A percentile compares a stretch with the other conserved stretches of the same genome.
phyloP scores from a whole-genome alignment of 176 grass and related monocot genomes.

The Thinopyrum elongatum region DNA sequence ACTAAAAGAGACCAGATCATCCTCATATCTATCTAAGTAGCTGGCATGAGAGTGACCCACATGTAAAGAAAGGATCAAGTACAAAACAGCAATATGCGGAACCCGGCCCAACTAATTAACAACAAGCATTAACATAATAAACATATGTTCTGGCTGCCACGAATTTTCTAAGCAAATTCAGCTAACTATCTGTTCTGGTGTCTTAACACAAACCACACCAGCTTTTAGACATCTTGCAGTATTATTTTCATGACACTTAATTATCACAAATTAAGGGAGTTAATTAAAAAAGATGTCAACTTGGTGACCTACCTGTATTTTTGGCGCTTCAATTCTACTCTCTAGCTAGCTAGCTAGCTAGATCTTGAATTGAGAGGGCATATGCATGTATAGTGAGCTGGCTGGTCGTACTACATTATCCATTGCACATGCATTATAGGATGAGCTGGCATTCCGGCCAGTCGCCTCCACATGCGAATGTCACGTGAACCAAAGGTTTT shows the following conservation, averaged over 20 bases:
- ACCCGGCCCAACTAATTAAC: background rate
- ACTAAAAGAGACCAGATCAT: background rate
- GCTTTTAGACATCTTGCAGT: background rate
- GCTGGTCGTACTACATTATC: conserved; percentile 12
- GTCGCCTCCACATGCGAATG: background rate
- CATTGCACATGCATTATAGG: background rate
- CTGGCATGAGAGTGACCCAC: conserved; percentile 31
- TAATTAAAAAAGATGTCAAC: background rate
- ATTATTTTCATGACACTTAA: background rate
- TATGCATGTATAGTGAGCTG: conserved; percentile 6
- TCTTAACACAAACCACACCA: conserved; percentile 16
- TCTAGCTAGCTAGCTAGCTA: background rate
- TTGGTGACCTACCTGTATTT: background rate
- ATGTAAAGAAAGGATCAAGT: conserved; percentile 16
- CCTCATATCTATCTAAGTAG: conserved; percentile 15
- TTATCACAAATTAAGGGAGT: background rate
- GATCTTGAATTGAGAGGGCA: background rate
- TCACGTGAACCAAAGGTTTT: background rate
- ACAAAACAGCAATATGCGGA: background rate
- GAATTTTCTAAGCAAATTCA: background rate
- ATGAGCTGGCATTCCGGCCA: background rate
- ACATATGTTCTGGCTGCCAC: background rate
- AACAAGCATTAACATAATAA: conserved; percentile 12
- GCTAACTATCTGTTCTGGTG: conserved; percentile 15
- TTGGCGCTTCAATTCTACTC: background rate